Conservation (phyloP, 169 alveolate species). For the Cryptosporidium viatorum region DNA sequence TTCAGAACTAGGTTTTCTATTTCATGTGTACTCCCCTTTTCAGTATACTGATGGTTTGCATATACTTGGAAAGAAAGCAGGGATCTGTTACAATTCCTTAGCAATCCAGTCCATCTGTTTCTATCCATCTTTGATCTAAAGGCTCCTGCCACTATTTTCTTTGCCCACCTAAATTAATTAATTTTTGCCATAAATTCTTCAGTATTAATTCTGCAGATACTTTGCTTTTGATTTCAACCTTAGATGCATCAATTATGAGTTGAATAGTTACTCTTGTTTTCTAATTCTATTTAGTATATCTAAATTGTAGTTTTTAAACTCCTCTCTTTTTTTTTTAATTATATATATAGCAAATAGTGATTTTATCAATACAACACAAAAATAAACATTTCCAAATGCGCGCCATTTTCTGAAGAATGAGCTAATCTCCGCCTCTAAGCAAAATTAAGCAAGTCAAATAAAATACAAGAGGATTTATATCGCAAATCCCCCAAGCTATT, state of each 20-base stretch:
- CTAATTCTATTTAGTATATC: not conserved
- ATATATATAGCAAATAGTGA: not conserved
- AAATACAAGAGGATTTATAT: not conserved
- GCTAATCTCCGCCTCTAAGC: not conserved
- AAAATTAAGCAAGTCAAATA: not conserved
- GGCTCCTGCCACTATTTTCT: slow-evolving; percentile 26
- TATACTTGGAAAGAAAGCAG: slow-evolving; percentile 52
- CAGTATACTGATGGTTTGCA: not conserved
- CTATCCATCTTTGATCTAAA: slow-evolving; percentile 27
- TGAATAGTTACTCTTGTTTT: not conserved
- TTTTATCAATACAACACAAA: not conserved
- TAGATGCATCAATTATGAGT: not conserved
- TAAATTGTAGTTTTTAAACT: not conserved
- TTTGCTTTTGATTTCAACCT: not conserved
- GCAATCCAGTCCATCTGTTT: slow-evolving; percentile 23
- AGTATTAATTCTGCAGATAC: not conserved
- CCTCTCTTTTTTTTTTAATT: not conserved
- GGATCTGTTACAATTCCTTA: slow-evolving; percentile 38
- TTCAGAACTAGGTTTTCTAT: not conserved
- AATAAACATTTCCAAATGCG: not conserved
- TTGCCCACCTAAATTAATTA: not conserved
- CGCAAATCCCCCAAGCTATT: not conserved
- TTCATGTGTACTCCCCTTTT: not conserved
- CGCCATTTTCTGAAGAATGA: not conserved
- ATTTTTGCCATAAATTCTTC: slow-evolving; percentile 2